Percentiles rank a stretch among this genome's conserved stretches.
Conservation (phyloP, 768 basidiomycete species). For the Tylopilus sp. region DNA sequence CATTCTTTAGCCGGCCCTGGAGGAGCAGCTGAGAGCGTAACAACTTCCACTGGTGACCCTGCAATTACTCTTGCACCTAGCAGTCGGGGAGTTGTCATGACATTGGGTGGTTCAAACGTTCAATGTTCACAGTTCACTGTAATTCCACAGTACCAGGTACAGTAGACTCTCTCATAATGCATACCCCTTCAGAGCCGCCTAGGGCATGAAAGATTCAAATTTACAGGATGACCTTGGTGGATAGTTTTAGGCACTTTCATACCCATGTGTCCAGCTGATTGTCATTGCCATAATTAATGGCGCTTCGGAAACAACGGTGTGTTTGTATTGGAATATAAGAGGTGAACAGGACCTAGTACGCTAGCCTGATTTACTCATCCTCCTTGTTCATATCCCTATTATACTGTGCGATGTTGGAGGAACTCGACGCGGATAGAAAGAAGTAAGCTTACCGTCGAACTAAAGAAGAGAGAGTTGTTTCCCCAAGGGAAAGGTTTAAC, state of each 20-base stretch:
- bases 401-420: constrained; percentile 35
- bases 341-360: not conserved
- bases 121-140: constrained; percentile 51
- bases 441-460: constrained; percentile 53
- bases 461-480: constrained; percentile 78
- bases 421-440: not conserved
- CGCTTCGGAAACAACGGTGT: not conserved
- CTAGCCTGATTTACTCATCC: constrained; percentile 14
- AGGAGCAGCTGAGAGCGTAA: constrained; percentile 45
- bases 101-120: constrained; percentile 53
- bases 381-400: constrained; percentile 60
- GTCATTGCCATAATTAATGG: not conserved
- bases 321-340: not conserved
- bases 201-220: constrained; percentile 18
- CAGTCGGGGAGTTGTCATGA: constrained; percentile 40
- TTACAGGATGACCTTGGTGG: too few species aligned
- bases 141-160: constrained; percentile 28
- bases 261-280: not conserved
- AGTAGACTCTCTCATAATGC: too few species aligned
- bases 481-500: constrained; percentile 87
- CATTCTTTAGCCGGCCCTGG: constrained; percentile 49
- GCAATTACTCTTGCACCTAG: constrained; percentile 56
- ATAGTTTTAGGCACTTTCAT: not conserved
- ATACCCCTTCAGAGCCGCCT: too few species aligned
- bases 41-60: constrained; percentile 56